These are phyloP conservation scores for Geranium incanum DNA, from an alignment of 441 rosid species.

Conservation along the genomic window DNA sequence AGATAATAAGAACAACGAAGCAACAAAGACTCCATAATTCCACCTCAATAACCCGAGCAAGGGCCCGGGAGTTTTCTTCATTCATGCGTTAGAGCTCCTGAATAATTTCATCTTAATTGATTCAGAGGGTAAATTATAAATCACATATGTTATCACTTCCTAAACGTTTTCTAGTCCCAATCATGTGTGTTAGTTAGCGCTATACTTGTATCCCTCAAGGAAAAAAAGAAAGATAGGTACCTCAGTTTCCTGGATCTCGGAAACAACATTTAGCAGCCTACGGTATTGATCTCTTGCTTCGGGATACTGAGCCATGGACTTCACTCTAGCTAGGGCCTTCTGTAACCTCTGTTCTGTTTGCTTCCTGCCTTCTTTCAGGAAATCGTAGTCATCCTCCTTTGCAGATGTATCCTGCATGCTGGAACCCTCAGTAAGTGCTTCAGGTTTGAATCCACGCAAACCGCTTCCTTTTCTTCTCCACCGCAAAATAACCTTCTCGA, in stretches of 20 bases:
- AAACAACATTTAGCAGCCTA: conserved; percentile 63
- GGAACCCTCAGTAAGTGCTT: conserved; percentile 39
- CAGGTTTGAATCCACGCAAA: conserved; percentile 75
- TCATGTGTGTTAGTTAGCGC: neutral
- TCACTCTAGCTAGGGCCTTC: conserved; percentile 77
- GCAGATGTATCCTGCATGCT: conserved; percentile 31
- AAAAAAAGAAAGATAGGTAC: conserved; percentile 28
- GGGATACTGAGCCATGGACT: conserved; percentile 83
- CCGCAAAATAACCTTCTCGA: conserved; percentile 77
- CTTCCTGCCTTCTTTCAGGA: conserved; percentile 74
- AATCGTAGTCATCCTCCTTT: conserved; percentile 71
- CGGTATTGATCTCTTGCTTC: conserved; percentile 86
- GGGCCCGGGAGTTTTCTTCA: too few species aligned
- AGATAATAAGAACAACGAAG: too few species aligned
- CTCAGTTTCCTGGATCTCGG: conserved; percentile 68
- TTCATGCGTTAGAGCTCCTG: too few species aligned
- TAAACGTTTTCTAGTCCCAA: neutral
- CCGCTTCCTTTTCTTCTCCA: conserved; percentile 89
- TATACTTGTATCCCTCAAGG: neutral
- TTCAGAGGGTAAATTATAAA: neutral
- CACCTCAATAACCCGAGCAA: too few species aligned
- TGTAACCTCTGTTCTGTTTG: conserved; percentile 76
- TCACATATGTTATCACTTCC: neutral
- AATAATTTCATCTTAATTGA: too few species aligned
- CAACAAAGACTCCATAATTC: too few species aligned